phyloP scores from a whole-genome alignment of 179 eudicot genomes.

The Actinidia arguta region DNA sequence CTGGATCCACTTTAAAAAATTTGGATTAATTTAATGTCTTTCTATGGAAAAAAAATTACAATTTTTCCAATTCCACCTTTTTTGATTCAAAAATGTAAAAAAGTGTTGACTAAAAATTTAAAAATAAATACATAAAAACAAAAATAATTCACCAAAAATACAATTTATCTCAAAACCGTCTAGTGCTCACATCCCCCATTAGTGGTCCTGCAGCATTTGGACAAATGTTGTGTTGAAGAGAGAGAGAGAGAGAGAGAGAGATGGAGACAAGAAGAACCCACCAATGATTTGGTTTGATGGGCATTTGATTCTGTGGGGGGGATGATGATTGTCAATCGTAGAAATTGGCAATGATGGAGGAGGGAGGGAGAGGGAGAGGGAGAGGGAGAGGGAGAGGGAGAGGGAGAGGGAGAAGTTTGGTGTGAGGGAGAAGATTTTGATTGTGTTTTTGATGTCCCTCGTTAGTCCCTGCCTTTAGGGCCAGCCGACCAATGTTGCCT shows the following conservation, averaged over 20 bases:
- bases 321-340: constrained; percentile 47
- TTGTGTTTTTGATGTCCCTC: constrained; percentile 13
- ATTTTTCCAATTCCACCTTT: too few species aligned
- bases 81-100: too few species aligned
- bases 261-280: constrained; percentile 25
- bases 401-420: neutral
- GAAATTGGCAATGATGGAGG: constrained; percentile 48
- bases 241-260: too few species aligned
- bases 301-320: constrained; percentile 42
- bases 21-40: too few species aligned
- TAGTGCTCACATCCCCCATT: neutral
- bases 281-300: constrained; percentile 55
- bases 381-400: neutral
- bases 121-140: too few species aligned
- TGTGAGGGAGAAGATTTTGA: constrained; percentile 16
- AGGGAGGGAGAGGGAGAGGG: neutral
- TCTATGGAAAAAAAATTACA: too few species aligned
- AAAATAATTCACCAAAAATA: too few species aligned
- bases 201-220: neutral
- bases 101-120: too few species aligned
- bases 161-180: too few species aligned
- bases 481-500: constrained; percentile 44
- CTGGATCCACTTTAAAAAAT: too few species aligned
- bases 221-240: neutral
- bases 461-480: constrained; percentile 30